Evolutionary conservation across 805 yeast species (phyloP).

Genomic region (Metschnikowia borealis): DNA sequence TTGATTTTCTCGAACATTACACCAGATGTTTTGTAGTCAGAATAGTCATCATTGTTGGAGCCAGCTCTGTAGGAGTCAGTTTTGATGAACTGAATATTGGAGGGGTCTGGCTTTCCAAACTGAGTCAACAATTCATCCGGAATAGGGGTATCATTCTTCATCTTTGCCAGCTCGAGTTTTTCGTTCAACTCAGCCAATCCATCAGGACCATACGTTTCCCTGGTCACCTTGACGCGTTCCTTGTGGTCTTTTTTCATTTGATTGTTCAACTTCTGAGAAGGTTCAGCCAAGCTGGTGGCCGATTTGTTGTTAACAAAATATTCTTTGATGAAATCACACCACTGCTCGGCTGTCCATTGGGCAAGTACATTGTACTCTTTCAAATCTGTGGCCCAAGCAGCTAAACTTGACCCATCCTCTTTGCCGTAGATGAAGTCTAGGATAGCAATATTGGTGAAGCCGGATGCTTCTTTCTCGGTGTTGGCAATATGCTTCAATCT

Average conservation of each 20-base stretch:
- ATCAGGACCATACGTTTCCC: constrained; percentile 47
- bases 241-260: constrained; percentile 48
- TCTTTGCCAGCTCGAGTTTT: constrained; percentile 58
- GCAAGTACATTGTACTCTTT: constrained; percentile 55
- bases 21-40: constrained; percentile 27
- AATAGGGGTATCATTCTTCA: constrained; percentile 67
- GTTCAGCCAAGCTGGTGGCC: constrained; percentile 66
- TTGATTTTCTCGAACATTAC: constrained; percentile 15
- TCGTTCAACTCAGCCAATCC: constrained; percentile 54
- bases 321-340: constrained; percentile 55
- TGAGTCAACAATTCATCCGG: constrained; percentile 60
- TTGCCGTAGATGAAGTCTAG: constrained; percentile 79
- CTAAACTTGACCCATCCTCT: constrained; percentile 53
- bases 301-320: constrained; percentile 59
- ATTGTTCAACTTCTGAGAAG: constrained; percentile 60
- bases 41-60: constrained; percentile 31
- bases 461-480: constrained; percentile 60
- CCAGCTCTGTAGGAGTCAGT: constrained; percentile 66
- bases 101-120: constrained; percentile 72
- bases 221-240: constrained; percentile 46
- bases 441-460: constrained; percentile 63
- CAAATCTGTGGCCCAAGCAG: constrained; percentile 50
- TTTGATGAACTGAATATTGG: constrained; percentile 65
- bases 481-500: constrained; percentile 57
- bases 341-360: constrained; percentile 60